Evolutionary conservation across 2,329 filamentous ascomycete genomes (phyloP), one percentile per base, ranked within the genome.

Genomic region (Aspergillus sp.): DNA sequence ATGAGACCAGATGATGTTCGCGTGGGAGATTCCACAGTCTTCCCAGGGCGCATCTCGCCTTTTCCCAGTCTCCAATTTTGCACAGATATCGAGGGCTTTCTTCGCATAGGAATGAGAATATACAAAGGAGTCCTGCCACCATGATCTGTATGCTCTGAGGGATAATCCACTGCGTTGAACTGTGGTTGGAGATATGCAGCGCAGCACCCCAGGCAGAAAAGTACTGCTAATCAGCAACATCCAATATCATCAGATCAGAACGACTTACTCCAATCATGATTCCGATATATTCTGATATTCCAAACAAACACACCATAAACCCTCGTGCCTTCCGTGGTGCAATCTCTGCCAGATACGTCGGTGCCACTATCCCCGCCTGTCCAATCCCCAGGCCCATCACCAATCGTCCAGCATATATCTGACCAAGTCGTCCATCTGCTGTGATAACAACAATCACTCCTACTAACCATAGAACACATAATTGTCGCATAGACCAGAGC

Each of bases 341-440:
- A 19, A 94, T 77, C 65, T 95, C 90, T 38, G 86, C 88, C 57
- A 96, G 89, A 71, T 94, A 95, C 7, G 95, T 76, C 0, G 90
- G 90, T 1, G 90, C 88, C 27, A 94, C 85, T 26, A 95, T 90
- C 1, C 89, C 89, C 1, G 88, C 81, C 29, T 63, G 53, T 6
- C 63, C 61, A 30, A 63, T 57, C 2, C 62, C 62, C 3, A 66
- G 40, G 3, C 63, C 62, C 40, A 58, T 56, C 8, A 66, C 53
- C 32, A 64, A 61, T 5, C 61, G 52, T 6, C 60, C 62, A 3
- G 57, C 59, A 27, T 64, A 64, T 6, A 65, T 49, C 35, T 56
- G 52, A 5, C 54, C 56, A 19, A 65, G 43, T 12, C 46, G 56
- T 26, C 64, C 65, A 35, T 49, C 47, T 7, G 62, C 49, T 6